Percentiles rank a stretch among this genome's conserved stretches.
Evolutionary conservation across 495 filamentous ascomycete species (phyloP).

Genomic region (Elasticomyces elasticus): DNA sequence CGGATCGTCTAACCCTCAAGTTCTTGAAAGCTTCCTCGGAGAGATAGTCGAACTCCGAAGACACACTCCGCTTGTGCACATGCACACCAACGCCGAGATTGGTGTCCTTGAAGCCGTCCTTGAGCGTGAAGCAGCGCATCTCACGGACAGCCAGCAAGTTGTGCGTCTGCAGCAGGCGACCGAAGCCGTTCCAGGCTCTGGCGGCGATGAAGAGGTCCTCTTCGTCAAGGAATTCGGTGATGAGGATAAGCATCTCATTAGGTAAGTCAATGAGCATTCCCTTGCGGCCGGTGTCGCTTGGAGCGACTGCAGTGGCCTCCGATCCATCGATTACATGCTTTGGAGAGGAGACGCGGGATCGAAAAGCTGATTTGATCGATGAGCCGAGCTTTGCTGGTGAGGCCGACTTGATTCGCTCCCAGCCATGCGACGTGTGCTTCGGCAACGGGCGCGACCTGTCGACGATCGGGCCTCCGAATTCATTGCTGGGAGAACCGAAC

Average conservation of each 20-base stretch:
- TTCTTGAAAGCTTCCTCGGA: constrained; percentile 33
- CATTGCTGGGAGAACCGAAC: too few species aligned
- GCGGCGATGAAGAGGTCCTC: constrained; percentile 34
- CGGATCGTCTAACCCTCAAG: constrained; percentile 29
- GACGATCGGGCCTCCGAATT: too few species aligned
- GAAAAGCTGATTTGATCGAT: constrained; percentile 34
- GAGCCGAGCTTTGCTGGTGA: too few species aligned
- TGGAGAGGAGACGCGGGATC: constrained; percentile 2
- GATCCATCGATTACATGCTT: background rate
- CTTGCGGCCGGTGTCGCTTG: constrained; percentile 5
- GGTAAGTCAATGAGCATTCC: constrained; percentile 29
- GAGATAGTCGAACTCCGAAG: constrained; percentile 43
- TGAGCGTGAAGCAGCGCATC: constrained; percentile 43
- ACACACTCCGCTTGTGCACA: constrained; percentile 15
- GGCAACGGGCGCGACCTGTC: too few species aligned
- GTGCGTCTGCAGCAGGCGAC: constrained; percentile 28
- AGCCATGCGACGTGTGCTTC: too few species aligned
- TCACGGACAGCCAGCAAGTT: constrained; percentile 40
- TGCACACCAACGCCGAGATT: constrained; percentile 41
- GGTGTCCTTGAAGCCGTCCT: constrained; percentile 31
- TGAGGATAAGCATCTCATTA: constrained; percentile 17
- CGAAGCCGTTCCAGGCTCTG: constrained; percentile 32
- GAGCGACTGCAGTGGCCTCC: background rate
- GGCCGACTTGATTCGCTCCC: too few species aligned
- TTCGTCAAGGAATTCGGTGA: constrained; percentile 29